A percentile compares a stretch with the other conserved stretches of the same genome.
phyloP scores from a whole-genome alignment of 345 rosid species.

The Abelmoschus esculentus region DNA sequence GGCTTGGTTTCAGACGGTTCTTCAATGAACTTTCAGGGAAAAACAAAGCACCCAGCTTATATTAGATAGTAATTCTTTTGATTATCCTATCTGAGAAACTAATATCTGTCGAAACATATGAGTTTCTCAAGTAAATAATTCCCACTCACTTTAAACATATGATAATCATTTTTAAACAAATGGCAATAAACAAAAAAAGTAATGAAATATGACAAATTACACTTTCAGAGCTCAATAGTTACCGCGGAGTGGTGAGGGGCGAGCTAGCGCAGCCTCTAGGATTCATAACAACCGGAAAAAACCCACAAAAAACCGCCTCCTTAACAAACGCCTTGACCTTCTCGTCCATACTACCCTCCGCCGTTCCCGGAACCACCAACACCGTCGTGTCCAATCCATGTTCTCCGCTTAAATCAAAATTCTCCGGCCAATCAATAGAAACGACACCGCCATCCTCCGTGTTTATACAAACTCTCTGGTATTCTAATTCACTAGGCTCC shows the following conservation, averaged over 20 bases:
- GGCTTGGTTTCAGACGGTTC: conserved; percentile 26
- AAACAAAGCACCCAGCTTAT: not conserved
- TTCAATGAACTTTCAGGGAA: not conserved
- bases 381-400: conserved; percentile 77
- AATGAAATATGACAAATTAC: not conserved
- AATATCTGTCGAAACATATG: not conserved
- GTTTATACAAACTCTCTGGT: conserved; percentile 60
- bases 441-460: conserved; percentile 76
- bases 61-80: not conserved
- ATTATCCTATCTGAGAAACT: no score
- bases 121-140: not conserved
- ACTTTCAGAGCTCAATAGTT: conserved; percentile 3
- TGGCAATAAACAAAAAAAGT: not conserved
- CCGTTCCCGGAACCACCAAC: conserved; percentile 71
- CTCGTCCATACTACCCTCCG: conserved; percentile 62
- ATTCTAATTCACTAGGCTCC: conserved; percentile 39
- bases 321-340: conserved; percentile 49
- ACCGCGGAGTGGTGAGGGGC: conserved; percentile 86
- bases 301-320: conserved; percentile 53
- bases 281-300: conserved; percentile 85
- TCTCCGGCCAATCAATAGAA: conserved; percentile 85
- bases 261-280: conserved; percentile 99
- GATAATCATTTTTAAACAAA: not conserved
- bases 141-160: not conserved
- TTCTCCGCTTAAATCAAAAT: conserved; percentile 68